Percentiles rank a stretch among this genome's conserved stretches.
Evolutionary conservation across 805 yeast genomes (phyloP).

Genomic region (Kluyveromyces nonfermentans): DNA sequence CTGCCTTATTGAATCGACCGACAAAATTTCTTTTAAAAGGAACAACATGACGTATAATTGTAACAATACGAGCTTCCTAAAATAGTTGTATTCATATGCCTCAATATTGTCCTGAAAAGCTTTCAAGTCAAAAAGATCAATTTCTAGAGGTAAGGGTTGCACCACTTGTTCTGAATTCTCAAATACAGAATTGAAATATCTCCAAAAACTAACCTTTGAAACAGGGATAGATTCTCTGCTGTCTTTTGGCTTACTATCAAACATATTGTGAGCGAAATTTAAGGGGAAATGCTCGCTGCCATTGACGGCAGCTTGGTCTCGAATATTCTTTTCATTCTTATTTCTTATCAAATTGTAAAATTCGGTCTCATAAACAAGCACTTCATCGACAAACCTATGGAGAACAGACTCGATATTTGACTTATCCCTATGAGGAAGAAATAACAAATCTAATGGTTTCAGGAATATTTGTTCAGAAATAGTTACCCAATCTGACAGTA

Average conservation of each 20-base stretch:
- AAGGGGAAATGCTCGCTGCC: background rate
- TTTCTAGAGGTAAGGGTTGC: conserved; percentile 12
- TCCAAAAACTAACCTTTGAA: background rate
- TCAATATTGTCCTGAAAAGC: conserved; percentile 17
- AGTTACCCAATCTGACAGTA: conserved; percentile 1
- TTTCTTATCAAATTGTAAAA: conserved; percentile 3
- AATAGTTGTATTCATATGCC: conserved; percentile 15
- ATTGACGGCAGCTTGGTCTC: conserved; percentile 1
- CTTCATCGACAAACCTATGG: conserved; percentile 5
- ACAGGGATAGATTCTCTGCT: background rate
- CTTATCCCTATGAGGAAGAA: conserved; percentile 1
- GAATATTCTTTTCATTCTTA: conserved; percentile 1
- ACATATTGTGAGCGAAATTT: background rate
- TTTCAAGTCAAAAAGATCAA: conserved; percentile 13
- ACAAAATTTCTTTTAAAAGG: conserved; percentile 1
- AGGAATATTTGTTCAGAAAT: conserved; percentile 2
- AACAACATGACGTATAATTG: conserved; percentile 16
- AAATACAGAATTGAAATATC: background rate
- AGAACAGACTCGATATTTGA: conserved; percentile 4
- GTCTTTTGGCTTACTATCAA: background rate
- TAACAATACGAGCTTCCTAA: conserved; percentile 22
- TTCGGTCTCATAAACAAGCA: conserved; percentile 5
- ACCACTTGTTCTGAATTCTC: background rate
- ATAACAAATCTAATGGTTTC: conserved; percentile 6
- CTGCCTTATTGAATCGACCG: background rate